Evolutionary conservation across 495 filamentous ascomycete species (phyloP).

Genomic region (Melanomma pulvis-pyrius): DNA sequence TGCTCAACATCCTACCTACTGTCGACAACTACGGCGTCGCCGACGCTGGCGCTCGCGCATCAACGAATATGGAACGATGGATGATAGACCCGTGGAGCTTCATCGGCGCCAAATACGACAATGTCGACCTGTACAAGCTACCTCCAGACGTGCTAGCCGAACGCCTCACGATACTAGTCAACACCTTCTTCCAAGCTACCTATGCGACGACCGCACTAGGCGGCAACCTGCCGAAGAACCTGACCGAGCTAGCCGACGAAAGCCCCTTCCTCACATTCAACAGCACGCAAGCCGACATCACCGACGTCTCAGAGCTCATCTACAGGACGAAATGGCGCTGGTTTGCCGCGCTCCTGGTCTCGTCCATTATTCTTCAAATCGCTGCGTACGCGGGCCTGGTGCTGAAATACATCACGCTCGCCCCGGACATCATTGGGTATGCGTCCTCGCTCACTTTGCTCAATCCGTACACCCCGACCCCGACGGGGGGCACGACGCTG

Average conservation of each 20-base stretch:
- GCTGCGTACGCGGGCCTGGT: slow-evolving; percentile 23
- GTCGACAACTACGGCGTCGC: slow-evolving; percentile 22
- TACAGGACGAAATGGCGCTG: slow-evolving; percentile 25
- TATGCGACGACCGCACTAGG: slow-evolving; percentile 18
- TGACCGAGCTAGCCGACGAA: background rate
- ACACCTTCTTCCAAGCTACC: slow-evolving; percentile 29
- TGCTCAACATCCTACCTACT: background rate
- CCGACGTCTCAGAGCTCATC: background rate
- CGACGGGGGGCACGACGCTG: slow-evolving; percentile 25
- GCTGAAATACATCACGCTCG: slow-evolving; percentile 28
- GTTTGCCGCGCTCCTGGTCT: slow-evolving; percentile 19
- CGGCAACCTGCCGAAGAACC: slow-evolving; percentile 19
- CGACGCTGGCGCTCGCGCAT: background rate
- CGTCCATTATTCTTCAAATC: slow-evolving; percentile 22
- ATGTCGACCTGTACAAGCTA: slow-evolving; percentile 22
- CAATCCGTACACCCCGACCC: slow-evolving; percentile 22
- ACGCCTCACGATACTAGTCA: slow-evolving; percentile 11
- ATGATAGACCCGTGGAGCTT: slow-evolving; percentile 25
- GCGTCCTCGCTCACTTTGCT: slow-evolving; percentile 25
- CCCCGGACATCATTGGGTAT: slow-evolving; percentile 36
- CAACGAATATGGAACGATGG: slow-evolving; percentile 29
- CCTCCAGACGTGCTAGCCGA: slow-evolving; percentile 4
- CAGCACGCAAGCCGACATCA: background rate
- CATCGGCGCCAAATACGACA: slow-evolving; percentile 19
- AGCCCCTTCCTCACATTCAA: slow-evolving; percentile 8